Evolutionary conservation across 352 stramenopile genomes (phyloP), one percentile per base, ranked within the genome.

Genomic region (Peronospora farinosa): DNA sequence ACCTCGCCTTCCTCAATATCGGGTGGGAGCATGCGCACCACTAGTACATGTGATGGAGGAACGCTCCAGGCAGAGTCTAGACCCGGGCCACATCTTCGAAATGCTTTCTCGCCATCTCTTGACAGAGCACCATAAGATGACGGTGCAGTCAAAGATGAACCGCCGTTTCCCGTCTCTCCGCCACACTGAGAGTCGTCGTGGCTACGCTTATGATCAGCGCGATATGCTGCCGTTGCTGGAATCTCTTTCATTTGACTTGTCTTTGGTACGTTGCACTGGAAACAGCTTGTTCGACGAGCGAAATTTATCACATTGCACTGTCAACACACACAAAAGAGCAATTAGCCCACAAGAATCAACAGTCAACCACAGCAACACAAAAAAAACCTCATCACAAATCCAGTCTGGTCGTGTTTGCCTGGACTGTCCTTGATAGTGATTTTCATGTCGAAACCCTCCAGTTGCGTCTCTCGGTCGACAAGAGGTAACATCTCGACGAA

Each of bases 301-400:
- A 91, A 93, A 48, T 91, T 93, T 10, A 67, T 75, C n/a, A 67
- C 63, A 33, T 84, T 61, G 49, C 82, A 93, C 82, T 93, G 32
- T 13, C 25, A 39, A 16, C 9, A 47, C 9, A 44, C 50, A n/a
- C 30, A 40, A 30, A 21, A 47, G 0, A 28, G 7, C 27, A 30
- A 12, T 47, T 16, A 37, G 39, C 28, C 3, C 1, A 32, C 28
- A 12, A 32, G 28, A 32, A 32, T 32, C 28, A 32, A 35, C 35
- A 31, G 32, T 35, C 51, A n/a, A 21, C 10, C 52, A 40, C 25
- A 44, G 21, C 31, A 6, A 13, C 15, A 17, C 15, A 13, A 45
- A 48, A 45, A 48, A 3, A 33, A 89, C 82, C 50, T 86, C 61
- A 5, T 73, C 61, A 35, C 80, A 92, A 38, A 90, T 63, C 83